phyloP scores from a whole-genome alignment of 495 filamentous ascomycete genomes.

The Penicillium lagena region DNA sequence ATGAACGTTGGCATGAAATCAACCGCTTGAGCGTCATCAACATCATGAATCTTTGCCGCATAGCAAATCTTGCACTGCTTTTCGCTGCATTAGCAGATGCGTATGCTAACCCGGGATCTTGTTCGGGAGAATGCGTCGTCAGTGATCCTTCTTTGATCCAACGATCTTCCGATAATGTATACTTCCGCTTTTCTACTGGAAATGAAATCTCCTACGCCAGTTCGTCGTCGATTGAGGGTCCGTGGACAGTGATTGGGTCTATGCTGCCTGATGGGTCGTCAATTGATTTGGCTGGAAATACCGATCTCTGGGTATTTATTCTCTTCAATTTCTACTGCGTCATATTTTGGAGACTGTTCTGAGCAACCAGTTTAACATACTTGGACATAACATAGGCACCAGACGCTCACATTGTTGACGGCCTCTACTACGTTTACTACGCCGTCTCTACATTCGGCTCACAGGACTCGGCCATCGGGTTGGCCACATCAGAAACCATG shows the following conservation, averaged over 20 bases:
- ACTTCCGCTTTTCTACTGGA: conserved; percentile 70
- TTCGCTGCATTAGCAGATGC: conserved; percentile 25
- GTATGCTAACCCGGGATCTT: conserved; percentile 50
- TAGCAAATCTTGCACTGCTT: conserved; percentile 1
- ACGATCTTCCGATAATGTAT: conserved; percentile 54
- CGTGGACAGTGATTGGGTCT: conserved; percentile 59
- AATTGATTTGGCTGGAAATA: conserved; percentile 54
- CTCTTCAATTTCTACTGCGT: background rate
- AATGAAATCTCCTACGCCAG: conserved; percentile 59
- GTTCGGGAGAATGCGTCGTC: conserved; percentile 52
- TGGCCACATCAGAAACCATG: conserved; percentile 58
- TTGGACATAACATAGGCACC: conserved; percentile 49
- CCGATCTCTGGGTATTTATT: conserved; percentile 57
- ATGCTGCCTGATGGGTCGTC: conserved; percentile 52
- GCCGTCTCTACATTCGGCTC: conserved; percentile 61
- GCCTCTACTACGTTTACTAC: conserved; percentile 66
- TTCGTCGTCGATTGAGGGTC: conserved; percentile 52
- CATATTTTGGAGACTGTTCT: background rate
- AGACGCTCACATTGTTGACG: conserved; percentile 50
- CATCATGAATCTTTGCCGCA: conserved; percentile 2
- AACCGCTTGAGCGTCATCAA: background rate
- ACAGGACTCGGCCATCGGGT: conserved; percentile 60
- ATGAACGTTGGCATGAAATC: no score
- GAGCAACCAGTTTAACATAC: background rate
- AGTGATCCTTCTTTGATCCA: conserved; percentile 63